phyloP scores from a whole-genome alignment of 2,329 filamentous ascomycete genomes.

The Microthyrium microscopicum region DNA sequence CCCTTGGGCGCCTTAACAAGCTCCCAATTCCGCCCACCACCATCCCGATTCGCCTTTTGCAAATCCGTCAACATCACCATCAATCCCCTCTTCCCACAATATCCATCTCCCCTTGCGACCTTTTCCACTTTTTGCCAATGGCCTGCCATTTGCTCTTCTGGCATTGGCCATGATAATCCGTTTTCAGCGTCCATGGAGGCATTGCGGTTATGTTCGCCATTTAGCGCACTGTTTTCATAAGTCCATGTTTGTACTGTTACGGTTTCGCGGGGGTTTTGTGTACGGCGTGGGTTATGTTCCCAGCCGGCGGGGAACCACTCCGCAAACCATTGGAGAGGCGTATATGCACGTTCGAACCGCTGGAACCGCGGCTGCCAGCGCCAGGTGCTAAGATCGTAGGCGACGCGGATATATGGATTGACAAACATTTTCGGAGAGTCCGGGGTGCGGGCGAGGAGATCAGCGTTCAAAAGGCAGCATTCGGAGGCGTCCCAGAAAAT shows the following conservation, averaged over 20 bases:
- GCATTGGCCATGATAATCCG: too few species aligned
- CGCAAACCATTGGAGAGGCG: conserved; percentile 39
- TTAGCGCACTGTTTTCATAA: conserved; percentile 19
- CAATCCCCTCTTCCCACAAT: conserved; percentile 38
- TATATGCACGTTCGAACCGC: conserved; percentile 50
- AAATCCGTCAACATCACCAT: too few species aligned
- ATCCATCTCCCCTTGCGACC: conserved; percentile 33
- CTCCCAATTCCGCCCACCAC: too few species aligned
- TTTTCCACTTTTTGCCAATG: conserved; percentile 28
- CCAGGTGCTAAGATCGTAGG: conserved; percentile 43
- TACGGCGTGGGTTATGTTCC: conserved; percentile 41
- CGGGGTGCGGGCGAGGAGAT: conserved; percentile 14
- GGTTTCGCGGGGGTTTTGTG: conserved; percentile 40
- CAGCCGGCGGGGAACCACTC: conserved; percentile 41
- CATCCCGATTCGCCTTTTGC: too few species aligned
- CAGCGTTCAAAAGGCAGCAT: conserved; percentile 31
- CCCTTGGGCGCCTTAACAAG: too few species aligned
- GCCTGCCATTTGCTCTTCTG: conserved; percentile 11
- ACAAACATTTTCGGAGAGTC: conserved; percentile 37
- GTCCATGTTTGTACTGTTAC: conserved; percentile 38
- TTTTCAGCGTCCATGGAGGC: conserved; percentile 11
- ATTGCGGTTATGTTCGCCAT: conserved; percentile 15
- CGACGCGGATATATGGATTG: conserved; percentile 59
- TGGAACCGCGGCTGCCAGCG: conserved; percentile 42
- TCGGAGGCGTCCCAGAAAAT: conserved; percentile 31